These are phyloP conservation scores for Fusarium albosuccineum DNA, from an alignment of 2,329 filamentous ascomycete species.

Conservation along the genomic window DNA sequence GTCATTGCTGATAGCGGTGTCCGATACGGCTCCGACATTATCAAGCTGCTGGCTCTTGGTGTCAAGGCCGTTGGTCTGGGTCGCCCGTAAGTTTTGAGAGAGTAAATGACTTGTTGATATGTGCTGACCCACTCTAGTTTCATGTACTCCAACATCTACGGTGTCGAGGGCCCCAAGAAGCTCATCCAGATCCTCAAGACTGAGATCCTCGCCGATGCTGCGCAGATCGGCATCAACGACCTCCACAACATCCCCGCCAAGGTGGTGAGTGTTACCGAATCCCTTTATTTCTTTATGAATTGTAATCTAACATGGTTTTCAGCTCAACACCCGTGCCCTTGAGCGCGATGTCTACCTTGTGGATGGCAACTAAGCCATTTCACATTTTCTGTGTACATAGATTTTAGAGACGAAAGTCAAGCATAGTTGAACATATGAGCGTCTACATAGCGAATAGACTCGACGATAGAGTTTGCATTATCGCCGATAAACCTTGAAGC, in stretches of 20 bases:
- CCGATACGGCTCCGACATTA: slow-evolving; percentile 54
- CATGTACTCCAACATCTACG: slow-evolving; percentile 66
- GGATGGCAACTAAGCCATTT: slow-evolving; percentile 25
- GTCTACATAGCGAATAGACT: not conserved
- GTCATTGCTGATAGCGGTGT: slow-evolving; percentile 56
- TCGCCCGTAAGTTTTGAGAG: slow-evolving; percentile 44
- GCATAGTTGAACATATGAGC: not conserved
- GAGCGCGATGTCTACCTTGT: slow-evolving; percentile 44
- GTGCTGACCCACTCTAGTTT: slow-evolving; percentile 41
- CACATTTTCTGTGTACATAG: not conserved
- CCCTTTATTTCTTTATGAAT: rapidly evolving
- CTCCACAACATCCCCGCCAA: slow-evolving; percentile 41
- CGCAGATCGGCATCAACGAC: slow-evolving; percentile 50
- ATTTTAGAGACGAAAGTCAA: not conserved
- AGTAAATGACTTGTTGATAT: rapidly evolving
- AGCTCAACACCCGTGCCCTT: slow-evolving; percentile 46
- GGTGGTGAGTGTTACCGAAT: slow-evolving; percentile 29
- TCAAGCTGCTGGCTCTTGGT: slow-evolving; percentile 57
- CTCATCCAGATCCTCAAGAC: slow-evolving; percentile 62
- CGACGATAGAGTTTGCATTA: no score
- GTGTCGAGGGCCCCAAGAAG: slow-evolving; percentile 60
- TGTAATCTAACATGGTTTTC: slow-evolving; percentile 1
- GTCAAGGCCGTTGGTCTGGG: slow-evolving; percentile 59
- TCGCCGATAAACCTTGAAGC: no score
- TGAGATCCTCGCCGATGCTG: slow-evolving; percentile 56